A percentile compares a stretch with the other conserved stretches of the same genome.
Evolutionary conservation across 768 basidiomycete species (phyloP).

Genomic region (Lactarius vividus): DNA sequence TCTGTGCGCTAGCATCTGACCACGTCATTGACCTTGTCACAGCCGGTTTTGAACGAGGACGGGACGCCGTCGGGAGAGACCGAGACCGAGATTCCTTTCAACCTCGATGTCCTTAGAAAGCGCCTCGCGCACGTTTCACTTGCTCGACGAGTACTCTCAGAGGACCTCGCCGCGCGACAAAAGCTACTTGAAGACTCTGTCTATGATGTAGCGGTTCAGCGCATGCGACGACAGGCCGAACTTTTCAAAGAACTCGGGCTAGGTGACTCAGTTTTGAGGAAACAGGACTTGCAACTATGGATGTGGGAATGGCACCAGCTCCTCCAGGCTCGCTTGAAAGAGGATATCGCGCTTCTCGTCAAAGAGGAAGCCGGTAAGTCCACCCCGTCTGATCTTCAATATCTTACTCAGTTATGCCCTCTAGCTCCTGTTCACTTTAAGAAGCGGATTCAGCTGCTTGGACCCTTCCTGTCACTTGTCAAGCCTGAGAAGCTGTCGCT

Average conservation of each 20-base stretch:
- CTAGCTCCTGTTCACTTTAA: neutral
- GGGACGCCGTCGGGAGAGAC: conserved; percentile 27
- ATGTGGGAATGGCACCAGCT: conserved; percentile 85
- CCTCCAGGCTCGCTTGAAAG: conserved; percentile 49
- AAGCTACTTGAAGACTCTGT: conserved; percentile 81
- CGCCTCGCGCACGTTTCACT: conserved; percentile 64
- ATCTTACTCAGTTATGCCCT: neutral
- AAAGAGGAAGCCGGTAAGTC: conserved; percentile 29
- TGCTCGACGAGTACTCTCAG: conserved; percentile 59
- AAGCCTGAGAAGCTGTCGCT: conserved; percentile 77
- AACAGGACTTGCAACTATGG: conserved; percentile 61
- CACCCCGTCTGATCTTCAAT: neutral
- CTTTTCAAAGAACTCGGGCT: conserved; percentile 58
- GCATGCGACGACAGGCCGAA: conserved; percentile 62
- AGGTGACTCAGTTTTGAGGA: conserved; percentile 43
- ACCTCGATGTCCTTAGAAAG: conserved; percentile 65
- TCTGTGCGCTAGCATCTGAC: conserved; percentile 9
- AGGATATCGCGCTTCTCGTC: conserved; percentile 49
- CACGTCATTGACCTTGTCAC: neutral
- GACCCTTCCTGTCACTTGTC: conserved; percentile 74
- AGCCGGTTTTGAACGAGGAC: conserved; percentile 26
- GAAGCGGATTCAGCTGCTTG: conserved; percentile 36
- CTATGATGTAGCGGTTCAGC: conserved; percentile 76
- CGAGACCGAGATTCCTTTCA: conserved; percentile 57
- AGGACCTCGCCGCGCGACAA: conserved; percentile 72